Base-by-base conservation (phyloP, 768 basidiomycete species). In the Serendipita sp. region DNA sequence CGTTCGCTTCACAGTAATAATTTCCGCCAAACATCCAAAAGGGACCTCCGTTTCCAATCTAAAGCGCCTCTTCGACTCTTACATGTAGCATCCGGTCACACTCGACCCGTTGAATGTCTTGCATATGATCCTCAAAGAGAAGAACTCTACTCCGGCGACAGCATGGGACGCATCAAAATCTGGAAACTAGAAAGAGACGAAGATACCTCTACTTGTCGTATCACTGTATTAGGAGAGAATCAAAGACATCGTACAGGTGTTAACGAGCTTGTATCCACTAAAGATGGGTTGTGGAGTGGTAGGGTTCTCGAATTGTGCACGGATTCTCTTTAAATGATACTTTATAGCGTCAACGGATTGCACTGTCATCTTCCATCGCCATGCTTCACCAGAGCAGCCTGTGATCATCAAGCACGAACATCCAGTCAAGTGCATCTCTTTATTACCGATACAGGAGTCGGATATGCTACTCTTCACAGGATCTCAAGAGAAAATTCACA, bases 261-360 rank as follows among this genome's bases (percentile, higher is more conserved):
- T 32, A 88, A 87, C 66, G 86, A 89, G 64, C 76, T 96, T 65
- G 64, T 76, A 11, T 79, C 83, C 41, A 85, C 81, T 2, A 76
- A 78, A n/a, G 86, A 80, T 0, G 79, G 86, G n/a, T 75, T 97
- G 24, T 97, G 93, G 93, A 92, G 89, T 64, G 91, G 95, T 95
- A 66, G 78, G 70, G 3, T 53, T 51, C 32, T 3, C 13, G 10
- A 3, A 13, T 53, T 15, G n/a, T 34, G 16, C 5, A 8, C 51
- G 8, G 24, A 24, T 24, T 24, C 24, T 24, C 24, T 24, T 24
- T 1, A 24, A 24, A 24, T 24, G 24, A 24, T 24, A 24, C 24
- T 24, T 24, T 24, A 65, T 47, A 96, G 96, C 88, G 10, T 98
- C 96, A 13, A 78, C 88, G 13, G 96, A 99, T 72, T 88, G 92